Evolutionary conservation across 75 land plant species (phyloP).

Genomic region (Sequoia sempervirens): DNA sequence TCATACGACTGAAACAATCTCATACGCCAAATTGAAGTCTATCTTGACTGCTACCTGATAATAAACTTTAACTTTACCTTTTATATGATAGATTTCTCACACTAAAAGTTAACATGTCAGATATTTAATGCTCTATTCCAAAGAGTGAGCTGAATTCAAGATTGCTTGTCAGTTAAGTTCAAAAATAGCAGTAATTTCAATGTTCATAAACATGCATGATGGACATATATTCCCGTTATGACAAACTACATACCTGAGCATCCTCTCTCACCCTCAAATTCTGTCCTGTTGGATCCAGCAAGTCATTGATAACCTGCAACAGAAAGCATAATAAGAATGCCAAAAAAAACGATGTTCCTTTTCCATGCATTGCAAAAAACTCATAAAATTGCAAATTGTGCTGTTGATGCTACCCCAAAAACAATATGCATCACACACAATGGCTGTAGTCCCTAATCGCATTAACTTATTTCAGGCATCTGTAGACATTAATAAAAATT

Average conservation of each 20-base stretch:
- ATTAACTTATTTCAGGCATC: background rate
- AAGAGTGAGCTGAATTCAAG: no score
- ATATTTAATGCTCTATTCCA: no score
- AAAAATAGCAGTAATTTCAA: background rate
- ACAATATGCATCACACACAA: background rate
- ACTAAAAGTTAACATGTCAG: no score
- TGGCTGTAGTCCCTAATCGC: background rate
- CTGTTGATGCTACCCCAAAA: background rate
- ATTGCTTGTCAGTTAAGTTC: no score
- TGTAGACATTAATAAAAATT: background rate
- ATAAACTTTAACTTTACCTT: no score
- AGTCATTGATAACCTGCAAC: constrained; percentile 91
- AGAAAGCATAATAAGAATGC: background rate
- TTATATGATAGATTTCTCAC: no score
- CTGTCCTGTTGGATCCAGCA: constrained; percentile 95
- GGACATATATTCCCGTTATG: background rate
- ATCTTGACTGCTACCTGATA: no score
- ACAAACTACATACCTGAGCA: constrained; percentile 56
- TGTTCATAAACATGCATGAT: background rate
- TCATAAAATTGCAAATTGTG: background rate
- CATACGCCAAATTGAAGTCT: no score
- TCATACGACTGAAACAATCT: no score
- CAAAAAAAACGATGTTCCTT: background rate
- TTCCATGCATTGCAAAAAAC: background rate
- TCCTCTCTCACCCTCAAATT: constrained; percentile 97